phyloP scores from a whole-genome alignment of 352 stramenopile genomes.

The Pythium brassicae region DNA sequence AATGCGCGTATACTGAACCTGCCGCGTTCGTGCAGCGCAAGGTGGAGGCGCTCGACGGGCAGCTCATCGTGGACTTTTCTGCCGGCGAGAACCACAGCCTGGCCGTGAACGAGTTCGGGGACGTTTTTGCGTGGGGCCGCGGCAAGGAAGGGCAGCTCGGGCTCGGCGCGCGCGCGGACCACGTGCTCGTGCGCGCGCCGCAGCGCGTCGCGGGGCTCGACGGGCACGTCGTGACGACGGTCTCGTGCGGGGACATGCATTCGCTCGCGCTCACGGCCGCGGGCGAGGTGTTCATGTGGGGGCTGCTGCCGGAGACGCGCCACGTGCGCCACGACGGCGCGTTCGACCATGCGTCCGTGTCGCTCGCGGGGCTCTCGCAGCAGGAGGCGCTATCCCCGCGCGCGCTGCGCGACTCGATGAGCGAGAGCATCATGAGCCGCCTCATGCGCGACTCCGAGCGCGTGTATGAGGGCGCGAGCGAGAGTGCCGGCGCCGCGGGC shows the following conservation, averaged over 20 bases:
- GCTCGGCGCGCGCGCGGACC: constrained; percentile 29
- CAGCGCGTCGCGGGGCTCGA: constrained; percentile 48
- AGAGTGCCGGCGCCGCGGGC: constrained; percentile 17
- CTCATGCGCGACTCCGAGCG: constrained; percentile 63
- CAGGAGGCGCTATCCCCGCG: constrained; percentile 11
- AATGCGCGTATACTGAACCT: background rate
- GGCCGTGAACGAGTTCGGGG: constrained; percentile 75
- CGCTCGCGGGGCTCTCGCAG: constrained; percentile 47
- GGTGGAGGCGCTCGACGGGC: constrained; percentile 42
- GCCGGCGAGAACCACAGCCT: constrained; percentile 72
- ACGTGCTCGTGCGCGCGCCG: constrained; percentile 28
- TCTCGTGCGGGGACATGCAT: constrained; percentile 75
- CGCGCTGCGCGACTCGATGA: constrained; percentile 24
- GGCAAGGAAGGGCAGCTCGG: constrained; percentile 70
- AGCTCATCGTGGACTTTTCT: constrained; percentile 71
- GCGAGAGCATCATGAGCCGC: constrained; percentile 52
- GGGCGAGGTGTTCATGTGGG: constrained; percentile 76
- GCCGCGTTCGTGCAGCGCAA: constrained; percentile 25
- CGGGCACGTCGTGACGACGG: constrained; percentile 57
- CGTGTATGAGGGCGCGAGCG: constrained; percentile 45
- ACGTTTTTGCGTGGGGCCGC: constrained; percentile 74
- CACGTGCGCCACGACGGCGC: constrained; percentile 38
- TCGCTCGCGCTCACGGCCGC: constrained; percentile 52
- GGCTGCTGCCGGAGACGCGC: constrained; percentile 52
- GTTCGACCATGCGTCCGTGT: constrained; percentile 52